Base-by-base conservation (phyloP, 2,329 filamentous ascomycete species). In the Helminthosporium solani region DNA sequence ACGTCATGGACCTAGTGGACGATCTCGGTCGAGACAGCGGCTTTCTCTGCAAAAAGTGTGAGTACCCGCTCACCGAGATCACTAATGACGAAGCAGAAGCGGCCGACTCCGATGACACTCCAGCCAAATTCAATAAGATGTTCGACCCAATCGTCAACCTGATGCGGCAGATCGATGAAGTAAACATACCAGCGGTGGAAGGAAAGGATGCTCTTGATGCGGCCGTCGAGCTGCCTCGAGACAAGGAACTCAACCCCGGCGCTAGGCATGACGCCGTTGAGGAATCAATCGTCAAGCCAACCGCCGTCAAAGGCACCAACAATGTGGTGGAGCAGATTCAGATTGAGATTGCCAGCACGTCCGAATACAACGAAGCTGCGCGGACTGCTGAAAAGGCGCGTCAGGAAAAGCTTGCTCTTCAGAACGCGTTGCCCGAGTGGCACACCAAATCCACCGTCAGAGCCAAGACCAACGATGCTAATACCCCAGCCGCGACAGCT, bases 1-100 rank as follows among this genome's bases (percentile, higher is more conserved):
- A 97, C 57, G 91, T 95, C 1, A 74, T 97, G 42, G 90, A 95
- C 71, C 84, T 81, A 48, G 78, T 84, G 33, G 84, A 87, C 40
- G 77, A 78, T 1, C 70, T 67, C 49, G 49, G 71, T 52, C 44
- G 73, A 76, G 37, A 88, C 18, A 70, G 64, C 39, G 70, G 90
- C 0, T 97, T 97, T 66, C 73, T 87, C 37, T 99, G 94, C 70
- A 86, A 91, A 63, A 83, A 85, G 40, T 99, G 94, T 72, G 77
- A 79, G 16, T 76, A 75, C 43, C 71, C 81, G 2, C 77, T 95
- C 19, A 59, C 64, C 35, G 55, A 60, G 28, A 62, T 63, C 18
- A 58, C 58, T 33, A 58, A 61, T 12, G 62, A 58, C 12, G 46
- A 40, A 11, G 58, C 51, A 20, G 56, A 63, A 31, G 62, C 61